Conservation (phyloP, 2,329 filamentous ascomycete species). For the Chalaropsis ovoidea region DNA sequence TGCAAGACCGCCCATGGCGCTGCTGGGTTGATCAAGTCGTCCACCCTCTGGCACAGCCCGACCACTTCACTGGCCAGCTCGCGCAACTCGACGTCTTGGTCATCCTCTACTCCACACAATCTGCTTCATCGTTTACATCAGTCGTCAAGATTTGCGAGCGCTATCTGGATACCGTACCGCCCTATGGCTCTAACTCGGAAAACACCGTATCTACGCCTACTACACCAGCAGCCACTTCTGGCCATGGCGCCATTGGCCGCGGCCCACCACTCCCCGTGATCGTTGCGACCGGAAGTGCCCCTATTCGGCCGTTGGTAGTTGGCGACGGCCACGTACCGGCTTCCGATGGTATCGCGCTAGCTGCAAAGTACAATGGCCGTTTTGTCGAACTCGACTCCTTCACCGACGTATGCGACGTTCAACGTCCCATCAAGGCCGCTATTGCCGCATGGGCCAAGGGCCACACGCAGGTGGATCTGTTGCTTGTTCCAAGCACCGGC, state of each 20-base stretch:
- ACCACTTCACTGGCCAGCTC: conserved; percentile 24
- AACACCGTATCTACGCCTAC: not conserved
- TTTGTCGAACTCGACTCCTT: conserved; percentile 19
- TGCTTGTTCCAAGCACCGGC: conserved; percentile 9
- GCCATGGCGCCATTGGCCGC: not conserved
- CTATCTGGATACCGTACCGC: conserved; percentile 9
- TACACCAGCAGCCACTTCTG: not conserved
- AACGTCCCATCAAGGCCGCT: conserved; percentile 19
- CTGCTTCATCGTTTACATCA: conserved; percentile 16
- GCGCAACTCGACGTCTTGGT: conserved; percentile 23
- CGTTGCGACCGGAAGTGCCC: conserved; percentile 15
- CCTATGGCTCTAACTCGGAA: conserved; percentile 6
- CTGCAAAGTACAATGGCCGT: conserved; percentile 23
- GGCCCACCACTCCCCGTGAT: conserved; percentile 20
- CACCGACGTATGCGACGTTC: conserved; percentile 11
- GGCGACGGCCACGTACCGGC: conserved; percentile 14
- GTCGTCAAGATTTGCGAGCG: conserved; percentile 21
- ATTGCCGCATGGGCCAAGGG: conserved; percentile 23
- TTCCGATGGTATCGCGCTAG: conserved; percentile 15
- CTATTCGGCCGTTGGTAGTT: conserved; percentile 2
- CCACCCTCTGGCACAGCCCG: conserved; percentile 22
- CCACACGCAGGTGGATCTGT: conserved; percentile 20
- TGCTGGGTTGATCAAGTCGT: conserved; percentile 25
- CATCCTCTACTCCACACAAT: conserved; percentile 21
- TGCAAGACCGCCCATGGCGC: conserved; percentile 20